A percentile compares a stretch with the other conserved stretches of the same genome.
Conservation (phyloP, 306 rosid species). For the Dalbergia cultrata region DNA sequence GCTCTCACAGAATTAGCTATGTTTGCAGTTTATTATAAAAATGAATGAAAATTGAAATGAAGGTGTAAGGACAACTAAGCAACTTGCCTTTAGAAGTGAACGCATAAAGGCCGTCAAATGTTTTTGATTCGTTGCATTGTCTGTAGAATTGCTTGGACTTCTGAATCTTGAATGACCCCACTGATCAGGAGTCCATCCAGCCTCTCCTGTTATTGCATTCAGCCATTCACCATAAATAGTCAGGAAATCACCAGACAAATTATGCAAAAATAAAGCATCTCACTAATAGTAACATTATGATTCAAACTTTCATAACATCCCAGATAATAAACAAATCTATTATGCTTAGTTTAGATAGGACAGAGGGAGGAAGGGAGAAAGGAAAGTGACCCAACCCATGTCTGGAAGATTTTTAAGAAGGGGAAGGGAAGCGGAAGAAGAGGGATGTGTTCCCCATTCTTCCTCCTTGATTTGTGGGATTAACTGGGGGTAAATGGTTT, state of each 20-base stretch:
- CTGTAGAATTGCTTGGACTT: slow-evolving; percentile 61
- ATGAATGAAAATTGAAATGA: slow-evolving; percentile 10
- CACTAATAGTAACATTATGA: slow-evolving; percentile 11
- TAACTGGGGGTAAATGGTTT: neutral
- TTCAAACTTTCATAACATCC: slow-evolving; percentile 5
- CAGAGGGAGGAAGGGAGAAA: slow-evolving; percentile 10
- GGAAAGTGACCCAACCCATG: slow-evolving; percentile 10
- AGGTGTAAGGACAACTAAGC: slow-evolving; percentile 37
- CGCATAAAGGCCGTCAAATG: slow-evolving; percentile 84
- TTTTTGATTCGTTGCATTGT: slow-evolving; percentile 69
- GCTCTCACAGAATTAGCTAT: slow-evolving; percentile 5
- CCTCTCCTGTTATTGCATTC: slow-evolving; percentile 77
- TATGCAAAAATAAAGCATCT: slow-evolving; percentile 23
- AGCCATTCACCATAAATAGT: slow-evolving; percentile 45
- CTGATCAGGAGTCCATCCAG: slow-evolving; percentile 97
- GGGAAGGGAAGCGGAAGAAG: neutral
- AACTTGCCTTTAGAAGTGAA: slow-evolving; percentile 81
- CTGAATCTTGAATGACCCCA: slow-evolving; percentile 88
- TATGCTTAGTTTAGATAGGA: slow-evolving; percentile 21
- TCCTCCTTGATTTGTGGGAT: neutral
- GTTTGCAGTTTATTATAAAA: slow-evolving; percentile 1
- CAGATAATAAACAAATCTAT: slow-evolving; percentile 4
- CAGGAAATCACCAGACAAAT: slow-evolving; percentile 39
- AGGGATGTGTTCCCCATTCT: neutral
- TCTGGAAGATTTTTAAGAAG: slow-evolving; percentile 6